These are phyloP conservation scores for Colletotrichum cordylinicola DNA, from an alignment of 2,329 filamentous ascomycete genomes.

Conservation along the genomic window DNA sequence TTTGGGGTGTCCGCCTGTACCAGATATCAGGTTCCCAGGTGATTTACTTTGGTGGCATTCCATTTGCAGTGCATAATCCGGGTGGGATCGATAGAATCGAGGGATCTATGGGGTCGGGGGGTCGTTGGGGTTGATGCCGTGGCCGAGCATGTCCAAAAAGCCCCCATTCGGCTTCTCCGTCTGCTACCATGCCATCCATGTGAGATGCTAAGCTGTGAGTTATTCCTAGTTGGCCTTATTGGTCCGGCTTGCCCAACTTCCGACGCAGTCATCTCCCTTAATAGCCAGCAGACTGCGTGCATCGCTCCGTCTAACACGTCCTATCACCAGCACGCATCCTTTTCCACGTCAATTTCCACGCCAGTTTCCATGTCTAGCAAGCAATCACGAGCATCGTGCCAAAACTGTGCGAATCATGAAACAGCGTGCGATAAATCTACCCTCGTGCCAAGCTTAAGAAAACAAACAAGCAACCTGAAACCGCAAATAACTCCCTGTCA, in stretches of 20 bases:
- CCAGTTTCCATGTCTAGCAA: no score
- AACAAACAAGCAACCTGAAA: not conserved
- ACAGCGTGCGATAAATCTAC: not conserved
- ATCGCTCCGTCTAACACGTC: not conserved
- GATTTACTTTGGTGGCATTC: no score
- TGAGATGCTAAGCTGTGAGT: not conserved
- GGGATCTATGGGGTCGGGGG: no score
- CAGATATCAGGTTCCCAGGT: no score
- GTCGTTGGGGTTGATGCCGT: not conserved
- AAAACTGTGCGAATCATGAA: not conserved
- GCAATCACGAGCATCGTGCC: not conserved
- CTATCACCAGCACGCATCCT: not conserved
- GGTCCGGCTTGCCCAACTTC: not conserved
- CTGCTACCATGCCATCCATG: not conserved
- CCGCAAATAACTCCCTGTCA: not conserved
- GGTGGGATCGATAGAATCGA: not conserved
- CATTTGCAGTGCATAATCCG: not conserved
- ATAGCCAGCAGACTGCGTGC: no score
- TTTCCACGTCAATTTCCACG: not conserved
- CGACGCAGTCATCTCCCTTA: no score
- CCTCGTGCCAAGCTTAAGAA: not conserved
- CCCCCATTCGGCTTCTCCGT: not conserved
- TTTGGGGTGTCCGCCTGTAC: no score
- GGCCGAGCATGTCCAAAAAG: not conserved
- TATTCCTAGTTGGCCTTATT: not conserved